A percentile compares a stretch with the other conserved stretches of the same genome.
phyloP scores from a whole-genome alignment of 1,139 yeast species.

The Sugiyamaella castrensis region DNA sequence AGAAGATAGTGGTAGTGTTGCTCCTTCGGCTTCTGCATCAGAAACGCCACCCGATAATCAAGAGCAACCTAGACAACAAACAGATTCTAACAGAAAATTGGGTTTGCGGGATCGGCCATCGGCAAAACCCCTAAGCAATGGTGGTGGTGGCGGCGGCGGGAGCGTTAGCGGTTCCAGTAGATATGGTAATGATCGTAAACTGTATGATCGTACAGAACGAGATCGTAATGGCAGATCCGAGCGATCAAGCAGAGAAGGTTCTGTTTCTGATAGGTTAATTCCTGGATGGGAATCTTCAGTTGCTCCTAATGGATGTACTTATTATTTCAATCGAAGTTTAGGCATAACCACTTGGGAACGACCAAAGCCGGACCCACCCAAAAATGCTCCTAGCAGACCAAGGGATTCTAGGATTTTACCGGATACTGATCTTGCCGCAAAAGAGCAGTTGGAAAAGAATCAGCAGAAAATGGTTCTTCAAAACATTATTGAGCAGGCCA shows the following conservation, averaged over 20 bases:
- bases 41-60: slow-evolving; percentile 4
- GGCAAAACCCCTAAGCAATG: no score
- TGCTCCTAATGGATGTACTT: slow-evolving; percentile 38
- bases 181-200: neutral
- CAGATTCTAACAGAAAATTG: neutral
- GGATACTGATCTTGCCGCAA: slow-evolving; percentile 42
- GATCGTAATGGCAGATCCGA: slow-evolving; percentile 1
- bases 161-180: neutral
- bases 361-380: slow-evolving; percentile 39
- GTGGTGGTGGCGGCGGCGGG: neutral
- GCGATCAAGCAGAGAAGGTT: neutral
- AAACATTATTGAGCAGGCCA: slow-evolving; percentile 4
- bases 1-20: neutral
- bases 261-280: slow-evolving; percentile 28
- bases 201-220: slow-evolving; percentile 2
- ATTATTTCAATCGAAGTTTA: slow-evolving; percentile 53
- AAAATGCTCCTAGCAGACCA: neutral
- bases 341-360: slow-evolving; percentile 57
- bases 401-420: neutral
- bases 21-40: slow-evolving; percentile 1
- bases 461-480: slow-evolving; percentile 18
- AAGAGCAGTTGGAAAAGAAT: slow-evolving; percentile 29
- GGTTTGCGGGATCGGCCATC: no score
- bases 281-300: slow-evolving; percentile 40
- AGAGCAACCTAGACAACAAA: neutral